Percentiles rank a stretch among this genome's conserved stretches.
These are phyloP conservation scores for Nemania sp. DNA, from an alignment of 2,329 filamentous ascomycete genomes.

Conservation along the genomic window DNA sequence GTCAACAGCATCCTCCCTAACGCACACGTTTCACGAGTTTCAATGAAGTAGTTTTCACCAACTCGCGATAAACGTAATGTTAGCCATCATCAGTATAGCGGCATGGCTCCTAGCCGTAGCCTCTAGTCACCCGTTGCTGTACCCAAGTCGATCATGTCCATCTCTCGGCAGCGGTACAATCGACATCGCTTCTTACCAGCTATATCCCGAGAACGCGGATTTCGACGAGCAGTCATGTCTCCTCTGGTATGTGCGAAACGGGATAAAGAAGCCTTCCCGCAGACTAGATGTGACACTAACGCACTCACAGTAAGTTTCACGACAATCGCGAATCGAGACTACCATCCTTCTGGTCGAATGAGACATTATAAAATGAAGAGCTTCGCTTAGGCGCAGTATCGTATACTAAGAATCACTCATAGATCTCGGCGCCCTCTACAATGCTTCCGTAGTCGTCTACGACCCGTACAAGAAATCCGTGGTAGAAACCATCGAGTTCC, in stretches of 20 bases:
- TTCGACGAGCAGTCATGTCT: conserved; percentile 40
- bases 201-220: conserved; percentile 44
- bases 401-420: neutral
- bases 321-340: too few relatives aligned
- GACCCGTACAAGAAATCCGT: conserved; percentile 39
- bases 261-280: neutral
- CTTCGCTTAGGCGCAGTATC: neutral
- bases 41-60: neutral
- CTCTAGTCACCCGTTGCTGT: conserved; percentile 7
- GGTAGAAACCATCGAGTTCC: conserved; percentile 34
- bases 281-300: neutral
- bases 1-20: neutral
- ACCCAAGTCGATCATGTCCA: conserved; percentile 5
- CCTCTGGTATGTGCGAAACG: conserved; percentile 26
- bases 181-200: conserved; percentile 34
- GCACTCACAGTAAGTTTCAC: conserved; percentile 8
- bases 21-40: neutral
- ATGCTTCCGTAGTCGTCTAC: conserved; percentile 41
- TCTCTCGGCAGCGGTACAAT: conserved; percentile 28
- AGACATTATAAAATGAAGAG: neutral
- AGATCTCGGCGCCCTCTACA: conserved; percentile 41
- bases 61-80: conserved; percentile 10
- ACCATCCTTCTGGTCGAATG: too few relatives aligned
- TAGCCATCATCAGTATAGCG: conserved; percentile 12
- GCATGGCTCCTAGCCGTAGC: conserved; percentile 12